These are phyloP conservation scores for Fusarium neocosmosporiellum DNA, from an alignment of 2,329 filamentous ascomycete genomes.

Conservation along the genomic window DNA sequence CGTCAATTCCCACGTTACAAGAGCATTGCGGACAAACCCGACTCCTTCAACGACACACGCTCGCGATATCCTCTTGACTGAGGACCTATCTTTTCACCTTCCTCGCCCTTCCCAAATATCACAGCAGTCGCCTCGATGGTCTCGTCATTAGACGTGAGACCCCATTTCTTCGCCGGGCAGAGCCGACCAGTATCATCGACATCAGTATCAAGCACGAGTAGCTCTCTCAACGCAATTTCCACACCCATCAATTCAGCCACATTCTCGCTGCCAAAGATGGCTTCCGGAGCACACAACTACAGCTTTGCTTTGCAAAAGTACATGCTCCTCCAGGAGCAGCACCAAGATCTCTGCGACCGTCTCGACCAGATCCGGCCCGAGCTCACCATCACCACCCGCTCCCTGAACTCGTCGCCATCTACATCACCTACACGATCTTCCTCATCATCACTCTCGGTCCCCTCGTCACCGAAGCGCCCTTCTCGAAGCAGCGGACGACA, in stretches of 20 bases:
- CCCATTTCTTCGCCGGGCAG: constrained; percentile 42
- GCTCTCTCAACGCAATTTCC: constrained; percentile 7
- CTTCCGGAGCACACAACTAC: constrained; percentile 48
- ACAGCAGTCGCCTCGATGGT: constrained; percentile 46
- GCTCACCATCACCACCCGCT: constrained; percentile 47
- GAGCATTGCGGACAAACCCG: constrained; percentile 5
- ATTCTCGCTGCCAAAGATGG: constrained; percentile 43
- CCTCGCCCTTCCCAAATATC: constrained; percentile 8
- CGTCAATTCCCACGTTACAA: constrained; percentile 13
- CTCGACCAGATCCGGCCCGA: constrained; percentile 63
- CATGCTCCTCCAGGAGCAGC: constrained; percentile 64
- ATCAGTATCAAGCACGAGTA: constrained; percentile 30
- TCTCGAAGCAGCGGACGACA: constrained; percentile 49
- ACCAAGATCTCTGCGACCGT: constrained; percentile 63
- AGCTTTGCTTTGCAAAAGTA: constrained; percentile 66
- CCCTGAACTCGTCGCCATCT: constrained; percentile 62
- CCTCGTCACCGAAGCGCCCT: constrained; percentile 59
- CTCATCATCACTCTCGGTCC: constrained; percentile 59
- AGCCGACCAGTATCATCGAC: constrained; percentile 37
- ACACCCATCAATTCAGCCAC: constrained; percentile 6
- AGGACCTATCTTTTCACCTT: not conserved
- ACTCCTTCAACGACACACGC: constrained; percentile 1
- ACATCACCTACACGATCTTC: constrained; percentile 70
- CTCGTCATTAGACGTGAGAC: constrained; percentile 46
- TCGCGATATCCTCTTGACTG: constrained; percentile 21